Evolutionary conservation across 1,284 basidiomycete species (phyloP).

Genomic region (Boletus sp.): DNA sequence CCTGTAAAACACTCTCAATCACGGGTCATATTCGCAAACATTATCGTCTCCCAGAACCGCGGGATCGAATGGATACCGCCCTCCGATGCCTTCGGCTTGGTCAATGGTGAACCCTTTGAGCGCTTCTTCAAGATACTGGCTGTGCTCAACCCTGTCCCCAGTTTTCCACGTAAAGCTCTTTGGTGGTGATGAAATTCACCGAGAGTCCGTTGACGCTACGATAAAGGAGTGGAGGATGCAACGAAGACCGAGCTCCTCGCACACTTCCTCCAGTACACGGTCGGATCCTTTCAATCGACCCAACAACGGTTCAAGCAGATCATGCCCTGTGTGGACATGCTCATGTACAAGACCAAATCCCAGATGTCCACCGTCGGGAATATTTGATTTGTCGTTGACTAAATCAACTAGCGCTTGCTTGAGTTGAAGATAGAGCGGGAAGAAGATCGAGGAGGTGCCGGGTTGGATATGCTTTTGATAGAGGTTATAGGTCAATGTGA

Average conservation of each 20-base stretch:
- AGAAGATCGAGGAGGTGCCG: background rate
- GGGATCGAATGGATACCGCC: background rate
- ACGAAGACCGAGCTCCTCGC: slow-evolving; percentile 4
- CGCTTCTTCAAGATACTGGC: background rate
- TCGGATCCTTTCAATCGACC: slow-evolving; percentile 34
- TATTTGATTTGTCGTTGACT: slow-evolving; percentile 37
- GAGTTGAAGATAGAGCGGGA: background rate
- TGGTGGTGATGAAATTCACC: slow-evolving; percentile 23
- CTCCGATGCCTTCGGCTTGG: slow-evolving; percentile 8
- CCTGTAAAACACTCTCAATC: slow-evolving; percentile 1
- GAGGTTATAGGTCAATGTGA: slow-evolving; percentile 44
- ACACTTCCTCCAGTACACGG: slow-evolving; percentile 41
- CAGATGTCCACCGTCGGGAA: slow-evolving; percentile 10
- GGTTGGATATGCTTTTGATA: slow-evolving; percentile 24
- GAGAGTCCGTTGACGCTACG: background rate
- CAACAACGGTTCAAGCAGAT: slow-evolving; percentile 2
- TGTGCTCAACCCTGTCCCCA: accelerated
- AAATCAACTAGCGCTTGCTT: slow-evolving; percentile 35
- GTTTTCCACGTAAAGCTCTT: slow-evolving; percentile 6
- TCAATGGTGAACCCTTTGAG: slow-evolving; percentile 23
- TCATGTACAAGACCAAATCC: slow-evolving; percentile 16
- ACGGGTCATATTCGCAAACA: background rate
- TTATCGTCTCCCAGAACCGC: background rate
- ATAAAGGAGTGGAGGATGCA: slow-evolving; percentile 4
- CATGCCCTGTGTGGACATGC: background rate